A percentile compares a stretch with the other conserved stretches of the same genome.
phyloP scores from a whole-genome alignment of 192 early-diverging fungal species.

The Coemansia sp. region DNA sequence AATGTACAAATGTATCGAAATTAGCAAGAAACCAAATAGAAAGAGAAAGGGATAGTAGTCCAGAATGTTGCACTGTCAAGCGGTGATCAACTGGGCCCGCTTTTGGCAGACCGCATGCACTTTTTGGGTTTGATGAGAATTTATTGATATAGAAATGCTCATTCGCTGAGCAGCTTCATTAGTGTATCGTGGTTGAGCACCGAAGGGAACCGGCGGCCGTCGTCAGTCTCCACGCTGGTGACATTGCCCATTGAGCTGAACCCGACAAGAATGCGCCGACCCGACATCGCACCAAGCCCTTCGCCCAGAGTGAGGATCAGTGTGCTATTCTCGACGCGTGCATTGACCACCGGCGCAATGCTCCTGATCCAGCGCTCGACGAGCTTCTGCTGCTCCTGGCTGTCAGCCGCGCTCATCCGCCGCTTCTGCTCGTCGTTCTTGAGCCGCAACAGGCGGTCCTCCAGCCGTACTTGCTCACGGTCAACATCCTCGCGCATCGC shows the following conservation, averaged over 20 bases:
- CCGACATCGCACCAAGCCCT: slow-evolving; percentile 47
- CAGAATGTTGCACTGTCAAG: neutral
- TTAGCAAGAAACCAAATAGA: neutral
- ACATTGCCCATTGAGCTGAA: slow-evolving; percentile 47
- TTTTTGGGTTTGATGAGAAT: neutral
- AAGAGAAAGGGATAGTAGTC: neutral
- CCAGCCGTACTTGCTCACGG: slow-evolving; percentile 44
- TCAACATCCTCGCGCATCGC: slow-evolving; percentile 43
- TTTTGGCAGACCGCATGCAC: neutral
- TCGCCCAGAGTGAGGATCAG: slow-evolving; percentile 52
- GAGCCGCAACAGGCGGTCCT: slow-evolving; percentile 38
- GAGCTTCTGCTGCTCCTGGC: slow-evolving; percentile 53
- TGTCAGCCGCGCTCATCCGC: slow-evolving; percentile 39
- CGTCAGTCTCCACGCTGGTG: slow-evolving; percentile 38
- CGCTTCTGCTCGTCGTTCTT: slow-evolving; percentile 53
- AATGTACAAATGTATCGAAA: slow-evolving; percentile 6
- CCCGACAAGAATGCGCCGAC: slow-evolving; percentile 44
- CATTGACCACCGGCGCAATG: slow-evolving; percentile 47
- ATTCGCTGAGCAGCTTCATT: slow-evolving; percentile 48
- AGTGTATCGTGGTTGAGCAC: slow-evolving; percentile 41
- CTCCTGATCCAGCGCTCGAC: slow-evolving; percentile 48
- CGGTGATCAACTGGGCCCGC: neutral
- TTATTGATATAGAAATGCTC: neutral
- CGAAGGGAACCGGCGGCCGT: slow-evolving; percentile 46
- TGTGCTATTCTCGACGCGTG: slow-evolving; percentile 49